Evolutionary conservation across 768 basidiomycete genomes (phyloP).

Genomic region (Gelatoporia subvermispora): DNA sequence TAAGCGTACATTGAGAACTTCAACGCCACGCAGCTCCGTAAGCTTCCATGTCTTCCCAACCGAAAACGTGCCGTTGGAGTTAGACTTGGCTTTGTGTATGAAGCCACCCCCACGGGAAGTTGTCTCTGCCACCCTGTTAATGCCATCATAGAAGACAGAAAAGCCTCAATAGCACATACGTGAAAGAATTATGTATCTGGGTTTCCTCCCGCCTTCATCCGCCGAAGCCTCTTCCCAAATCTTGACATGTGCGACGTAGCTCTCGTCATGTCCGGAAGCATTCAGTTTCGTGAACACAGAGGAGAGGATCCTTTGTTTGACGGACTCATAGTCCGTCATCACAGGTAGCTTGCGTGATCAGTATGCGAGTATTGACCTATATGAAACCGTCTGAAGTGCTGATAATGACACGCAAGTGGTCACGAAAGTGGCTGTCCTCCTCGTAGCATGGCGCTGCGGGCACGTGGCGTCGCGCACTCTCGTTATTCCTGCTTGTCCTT

Average conservation of each 20-base stretch:
- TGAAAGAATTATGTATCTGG: conserved; percentile 86
- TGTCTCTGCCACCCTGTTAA: conserved; percentile 40
- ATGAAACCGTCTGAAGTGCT: background rate
- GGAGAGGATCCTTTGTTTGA: conserved; percentile 67
- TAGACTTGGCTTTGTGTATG: conserved; percentile 96
- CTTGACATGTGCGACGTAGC: conserved; percentile 85
- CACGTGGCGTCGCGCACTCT: no score
- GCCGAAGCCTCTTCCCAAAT: conserved; percentile 83
- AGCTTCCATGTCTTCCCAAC: conserved; percentile 97
- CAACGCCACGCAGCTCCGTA: conserved; percentile 72
- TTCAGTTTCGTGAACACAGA: conserved; percentile 80
- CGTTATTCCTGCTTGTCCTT: conserved; percentile 11
- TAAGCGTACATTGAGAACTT: conserved; percentile 65
- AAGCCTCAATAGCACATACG: conserved; percentile 52
- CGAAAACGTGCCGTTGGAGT: conserved; percentile 90
- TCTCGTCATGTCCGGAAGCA: conserved; percentile 63
- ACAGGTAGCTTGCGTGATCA: background rate
- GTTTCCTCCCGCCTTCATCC: conserved; percentile 71
- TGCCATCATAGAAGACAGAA: background rate
- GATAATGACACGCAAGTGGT: background rate
- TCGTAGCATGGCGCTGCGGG: no score
- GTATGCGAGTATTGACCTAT: background rate
- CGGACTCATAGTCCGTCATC: conserved; percentile 38
- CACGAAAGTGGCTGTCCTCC: no score
- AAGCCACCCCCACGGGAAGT: conserved; percentile 58